Conservation (phyloP, 495 filamentous ascomycete genomes). For the Bryoglossum gracile region DNA sequence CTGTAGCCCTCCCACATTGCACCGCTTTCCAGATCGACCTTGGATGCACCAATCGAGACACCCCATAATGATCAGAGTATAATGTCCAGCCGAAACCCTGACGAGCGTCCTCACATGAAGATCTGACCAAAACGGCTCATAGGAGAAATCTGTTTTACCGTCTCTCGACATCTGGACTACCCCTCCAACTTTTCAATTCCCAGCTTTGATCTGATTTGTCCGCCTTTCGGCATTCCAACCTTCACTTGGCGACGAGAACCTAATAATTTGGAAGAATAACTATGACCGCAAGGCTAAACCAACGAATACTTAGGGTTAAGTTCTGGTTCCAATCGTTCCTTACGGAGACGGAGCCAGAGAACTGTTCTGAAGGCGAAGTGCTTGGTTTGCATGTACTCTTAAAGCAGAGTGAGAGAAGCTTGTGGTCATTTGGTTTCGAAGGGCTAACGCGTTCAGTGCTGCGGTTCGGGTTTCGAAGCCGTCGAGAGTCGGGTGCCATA, state of each 20-base stretch:
- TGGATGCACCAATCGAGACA: conserved; percentile 22
- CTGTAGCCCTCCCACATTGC: conserved; percentile 22
- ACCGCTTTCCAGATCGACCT: conserved; percentile 16
- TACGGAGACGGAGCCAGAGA: conserved; percentile 57
- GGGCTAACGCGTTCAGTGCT: conserved; percentile 18
- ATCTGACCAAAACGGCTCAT: conserved; percentile 60
- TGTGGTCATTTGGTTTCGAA: conserved; percentile 19
- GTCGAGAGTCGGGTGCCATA: conserved; percentile 7
- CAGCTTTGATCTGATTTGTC: conserved; percentile 14
- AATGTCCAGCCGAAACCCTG: conserved; percentile 50
- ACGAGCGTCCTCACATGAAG: conserved; percentile 57
- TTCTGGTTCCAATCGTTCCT: conserved; percentile 63
- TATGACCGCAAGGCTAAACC: conserved; percentile 49
- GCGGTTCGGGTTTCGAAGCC: conserved; percentile 9
- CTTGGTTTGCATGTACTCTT: conserved; percentile 32
- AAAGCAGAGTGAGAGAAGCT: conserved; percentile 33
- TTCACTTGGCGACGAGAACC: conserved; percentile 23
- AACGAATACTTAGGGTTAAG: conserved; percentile 69
- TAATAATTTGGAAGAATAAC: conserved; percentile 41
- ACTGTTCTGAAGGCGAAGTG: conserved; percentile 63
- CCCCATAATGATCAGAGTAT: conserved; percentile 47
- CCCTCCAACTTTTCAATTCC: conserved; percentile 34
- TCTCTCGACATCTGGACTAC: conserved; percentile 37
- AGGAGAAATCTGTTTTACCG: conserved; percentile 31
- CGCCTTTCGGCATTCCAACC: conserved; percentile 18